Conservation (phyloP, 1,139 yeast species). For the Wickerhamiella infanticola region DNA sequence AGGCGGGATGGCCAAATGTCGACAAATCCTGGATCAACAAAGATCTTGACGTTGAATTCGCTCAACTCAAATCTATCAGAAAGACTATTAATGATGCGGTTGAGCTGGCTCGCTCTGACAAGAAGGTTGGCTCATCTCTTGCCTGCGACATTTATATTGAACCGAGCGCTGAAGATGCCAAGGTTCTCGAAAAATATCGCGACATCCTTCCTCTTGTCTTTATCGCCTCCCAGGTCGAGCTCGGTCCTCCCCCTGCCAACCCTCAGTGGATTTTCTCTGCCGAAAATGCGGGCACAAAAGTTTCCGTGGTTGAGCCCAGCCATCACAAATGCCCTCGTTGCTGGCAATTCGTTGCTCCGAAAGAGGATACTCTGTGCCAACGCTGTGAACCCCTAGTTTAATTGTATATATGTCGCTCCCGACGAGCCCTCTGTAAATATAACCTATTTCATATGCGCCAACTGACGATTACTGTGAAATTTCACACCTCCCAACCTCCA, state of each 20-base stretch:
- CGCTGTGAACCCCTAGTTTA: constrained; percentile 37
- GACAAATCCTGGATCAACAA: constrained; percentile 28
- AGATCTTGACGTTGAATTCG: constrained; percentile 23
- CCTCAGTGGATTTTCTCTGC: constrained; percentile 20
- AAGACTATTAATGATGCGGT: constrained; percentile 34
- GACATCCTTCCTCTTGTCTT: constrained; percentile 36
- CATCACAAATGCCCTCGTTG: constrained; percentile 75
- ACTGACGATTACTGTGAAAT: too few relatives aligned
- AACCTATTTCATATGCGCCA: too few relatives aligned
- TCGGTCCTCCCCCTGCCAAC: constrained; percentile 17
- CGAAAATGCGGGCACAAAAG: constrained; percentile 22
- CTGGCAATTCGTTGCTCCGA: constrained; percentile 59
- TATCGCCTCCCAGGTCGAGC: constrained; percentile 43
- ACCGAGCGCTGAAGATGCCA: constrained; percentile 10
- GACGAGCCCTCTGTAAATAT: too few relatives aligned
- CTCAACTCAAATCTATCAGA: constrained; percentile 32
- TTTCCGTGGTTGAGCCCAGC: constrained; percentile 32
- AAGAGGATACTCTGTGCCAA: constrained; percentile 41
- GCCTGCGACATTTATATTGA: constrained; percentile 39
- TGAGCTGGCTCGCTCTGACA: constrained; percentile 35
- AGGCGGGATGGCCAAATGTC: constrained; percentile 28
- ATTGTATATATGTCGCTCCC: neutral
- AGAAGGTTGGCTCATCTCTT: constrained; percentile 39
- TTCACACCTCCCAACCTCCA: neutral
- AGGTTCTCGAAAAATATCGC: constrained; percentile 16